Evolutionary conservation across 116 monocot species (phyloP).

Genomic region (Cymodocea nodosa): DNA sequence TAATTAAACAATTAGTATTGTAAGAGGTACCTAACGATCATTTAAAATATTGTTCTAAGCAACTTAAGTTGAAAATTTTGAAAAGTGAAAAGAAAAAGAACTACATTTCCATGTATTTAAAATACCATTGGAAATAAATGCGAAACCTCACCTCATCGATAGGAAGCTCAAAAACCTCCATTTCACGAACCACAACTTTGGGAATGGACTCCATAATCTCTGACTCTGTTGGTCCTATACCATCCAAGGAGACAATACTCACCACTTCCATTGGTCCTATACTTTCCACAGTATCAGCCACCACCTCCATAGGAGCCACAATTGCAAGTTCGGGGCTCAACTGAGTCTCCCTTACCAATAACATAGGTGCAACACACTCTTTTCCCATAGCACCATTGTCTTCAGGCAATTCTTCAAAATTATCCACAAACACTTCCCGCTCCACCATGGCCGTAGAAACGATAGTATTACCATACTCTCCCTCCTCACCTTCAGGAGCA

Average conservation of each 20-base stretch:
- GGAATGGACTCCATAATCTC: not conserved
- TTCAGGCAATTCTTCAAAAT: not conserved
- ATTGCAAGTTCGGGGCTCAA: no score
- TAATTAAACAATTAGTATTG: no score
- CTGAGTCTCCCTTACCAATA: not conserved
- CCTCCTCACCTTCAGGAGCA: not conserved
- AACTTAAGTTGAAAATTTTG: not conserved
- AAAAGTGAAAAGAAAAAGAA: not conserved
- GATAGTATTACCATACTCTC: not conserved
- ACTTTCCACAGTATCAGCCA: not conserved
- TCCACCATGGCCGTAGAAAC: not conserved
- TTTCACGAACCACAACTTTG: not conserved
- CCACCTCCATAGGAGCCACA: not conserved
- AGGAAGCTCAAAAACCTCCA: not conserved
- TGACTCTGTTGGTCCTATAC: not conserved
- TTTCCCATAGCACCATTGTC: not conserved
- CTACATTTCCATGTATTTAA: not conserved
- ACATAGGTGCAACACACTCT: not conserved
- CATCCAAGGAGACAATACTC: not conserved
- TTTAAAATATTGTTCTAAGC: no score
- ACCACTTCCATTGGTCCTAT: not conserved
- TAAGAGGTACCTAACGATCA: no score
- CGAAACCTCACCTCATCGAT: not conserved
- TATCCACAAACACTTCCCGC: not conserved
- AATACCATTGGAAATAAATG: not conserved